phyloP scores from a whole-genome alignment of 2,329 filamentous ascomycete genomes.

The Boeremia lycopersici region DNA sequence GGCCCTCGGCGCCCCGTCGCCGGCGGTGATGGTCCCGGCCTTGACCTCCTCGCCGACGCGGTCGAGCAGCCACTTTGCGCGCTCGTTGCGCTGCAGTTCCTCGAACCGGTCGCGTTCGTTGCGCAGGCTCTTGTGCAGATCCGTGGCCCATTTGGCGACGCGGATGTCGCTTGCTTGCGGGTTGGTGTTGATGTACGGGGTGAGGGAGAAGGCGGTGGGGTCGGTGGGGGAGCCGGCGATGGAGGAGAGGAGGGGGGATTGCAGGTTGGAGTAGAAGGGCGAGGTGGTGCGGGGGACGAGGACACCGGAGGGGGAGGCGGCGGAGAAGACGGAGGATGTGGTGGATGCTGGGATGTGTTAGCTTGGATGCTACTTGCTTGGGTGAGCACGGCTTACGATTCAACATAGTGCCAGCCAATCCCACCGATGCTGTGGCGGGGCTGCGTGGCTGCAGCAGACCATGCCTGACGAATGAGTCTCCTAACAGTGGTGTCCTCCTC shows the following conservation, averaged over 20 bases:
- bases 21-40: constrained; percentile 37
- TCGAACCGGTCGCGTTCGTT: constrained; percentile 75
- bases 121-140: constrained; percentile 76
- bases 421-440: constrained; percentile 38
- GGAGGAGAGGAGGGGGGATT: constrained; percentile 44
- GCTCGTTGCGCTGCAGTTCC: constrained; percentile 63
- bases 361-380: not conserved
- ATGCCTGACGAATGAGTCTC: constrained; percentile 37
- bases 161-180: constrained; percentile 70
- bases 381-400: constrained; percentile 25
- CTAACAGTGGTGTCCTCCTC: constrained; percentile 46
- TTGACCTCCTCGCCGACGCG: constrained; percentile 70
- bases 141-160: constrained; percentile 80
- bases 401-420: constrained; percentile 31
- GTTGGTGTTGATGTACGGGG: constrained; percentile 59
- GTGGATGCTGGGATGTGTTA: constrained; percentile 29
- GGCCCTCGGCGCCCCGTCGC: constrained; percentile 32
- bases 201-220: constrained; percentile 44
- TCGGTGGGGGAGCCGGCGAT: constrained; percentile 39
- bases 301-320: constrained; percentile 47
- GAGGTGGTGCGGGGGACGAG: constrained; percentile 44
- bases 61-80: constrained; percentile 72
- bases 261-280: constrained; percentile 43
- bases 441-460: constrained; percentile 32
- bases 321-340: constrained; percentile 45